Evolutionary conservation across 495 filamentous ascomycete genomes (phyloP).

Genomic region (Hypoxylon lienhwacheense): DNA sequence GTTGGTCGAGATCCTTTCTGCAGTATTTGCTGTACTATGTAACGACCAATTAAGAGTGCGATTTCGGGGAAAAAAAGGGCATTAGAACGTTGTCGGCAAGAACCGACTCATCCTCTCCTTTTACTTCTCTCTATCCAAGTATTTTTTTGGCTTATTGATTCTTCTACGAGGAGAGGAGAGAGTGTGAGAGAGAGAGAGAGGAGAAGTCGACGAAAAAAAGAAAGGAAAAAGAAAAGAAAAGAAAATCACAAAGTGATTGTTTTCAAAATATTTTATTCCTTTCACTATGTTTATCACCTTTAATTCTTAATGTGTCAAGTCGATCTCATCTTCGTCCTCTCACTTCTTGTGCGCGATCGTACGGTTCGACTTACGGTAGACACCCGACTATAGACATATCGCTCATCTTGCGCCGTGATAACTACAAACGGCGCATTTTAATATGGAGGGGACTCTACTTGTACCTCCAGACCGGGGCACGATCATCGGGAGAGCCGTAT

Average conservation of each 20-base stretch:
- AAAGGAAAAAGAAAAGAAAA: no score
- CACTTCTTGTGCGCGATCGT: slow-evolving; percentile 30
- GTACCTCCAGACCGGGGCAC: slow-evolving; percentile 59
- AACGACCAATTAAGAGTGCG: slow-evolving; percentile 26
- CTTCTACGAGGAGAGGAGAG: slow-evolving; percentile 22
- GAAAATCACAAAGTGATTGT: slow-evolving; percentile 2
- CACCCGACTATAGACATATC: slow-evolving; percentile 17
- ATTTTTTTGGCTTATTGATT: slow-evolving; percentile 16
- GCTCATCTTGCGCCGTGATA: slow-evolving; percentile 20
- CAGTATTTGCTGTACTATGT: slow-evolving; percentile 5
- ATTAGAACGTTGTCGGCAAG: slow-evolving; percentile 11
- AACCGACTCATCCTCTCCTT: slow-evolving; percentile 18
- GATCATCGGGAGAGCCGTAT: slow-evolving; percentile 57
- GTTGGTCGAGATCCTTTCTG: slow-evolving; percentile 24
- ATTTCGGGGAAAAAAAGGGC: slow-evolving; percentile 21
- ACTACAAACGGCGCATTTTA: slow-evolving; percentile 30
- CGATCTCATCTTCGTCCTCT: slow-evolving; percentile 22
- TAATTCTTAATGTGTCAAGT: slow-evolving; percentile 33
- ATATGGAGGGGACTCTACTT: slow-evolving; percentile 59
- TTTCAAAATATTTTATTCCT: slow-evolving; percentile 8
- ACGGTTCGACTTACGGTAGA: slow-evolving; percentile 18
- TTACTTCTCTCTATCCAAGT: slow-evolving; percentile 7
- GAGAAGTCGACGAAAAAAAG: no score
- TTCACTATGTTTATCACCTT: slow-evolving; percentile 26
- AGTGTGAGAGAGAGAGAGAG: no score